Evolutionary conservation across 345 rosid genomes (phyloP).

Genomic region (Abelmoschus esculentus): DNA sequence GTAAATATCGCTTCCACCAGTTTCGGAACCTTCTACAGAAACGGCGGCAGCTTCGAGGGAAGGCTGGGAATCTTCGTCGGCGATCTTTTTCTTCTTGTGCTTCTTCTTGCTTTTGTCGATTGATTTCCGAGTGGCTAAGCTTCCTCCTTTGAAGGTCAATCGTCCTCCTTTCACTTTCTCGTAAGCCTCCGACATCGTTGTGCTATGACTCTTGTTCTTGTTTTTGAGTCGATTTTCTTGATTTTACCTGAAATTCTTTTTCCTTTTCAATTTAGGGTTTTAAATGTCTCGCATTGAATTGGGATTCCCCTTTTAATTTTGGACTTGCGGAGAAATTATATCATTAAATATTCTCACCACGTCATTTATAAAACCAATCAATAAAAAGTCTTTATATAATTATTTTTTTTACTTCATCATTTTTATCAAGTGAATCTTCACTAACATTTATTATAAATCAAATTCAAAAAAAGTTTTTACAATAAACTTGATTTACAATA

Average conservation of each 20-base stretch:
- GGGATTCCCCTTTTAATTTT: not conserved
- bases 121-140: conserved; percentile 51
- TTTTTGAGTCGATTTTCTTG: not conserved
- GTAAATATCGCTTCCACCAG: conserved; percentile 30
- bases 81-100: conserved; percentile 38
- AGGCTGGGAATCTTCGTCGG: conserved; percentile 15
- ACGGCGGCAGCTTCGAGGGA: conserved; percentile 13
- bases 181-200: conserved; percentile 64
- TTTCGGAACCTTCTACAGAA: conserved; percentile 9
- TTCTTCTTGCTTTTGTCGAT: conserved; percentile 63
- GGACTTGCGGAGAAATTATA: no score
- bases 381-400: no score
- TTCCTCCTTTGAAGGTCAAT: conserved; percentile 72
- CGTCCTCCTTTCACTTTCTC: conserved; percentile 64
- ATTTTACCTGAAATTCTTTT: not conserved
- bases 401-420: no score
- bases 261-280: not conserved
- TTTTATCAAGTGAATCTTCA: no score
- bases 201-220: not conserved
- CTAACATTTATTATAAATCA: no score
- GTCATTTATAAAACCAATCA: no score
- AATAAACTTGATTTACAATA: no score
- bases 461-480: no score
- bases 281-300: not conserved
- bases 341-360: no score